Conservation (phyloP, 116 monocot species). For the Papilionanthe hybrid region DNA sequence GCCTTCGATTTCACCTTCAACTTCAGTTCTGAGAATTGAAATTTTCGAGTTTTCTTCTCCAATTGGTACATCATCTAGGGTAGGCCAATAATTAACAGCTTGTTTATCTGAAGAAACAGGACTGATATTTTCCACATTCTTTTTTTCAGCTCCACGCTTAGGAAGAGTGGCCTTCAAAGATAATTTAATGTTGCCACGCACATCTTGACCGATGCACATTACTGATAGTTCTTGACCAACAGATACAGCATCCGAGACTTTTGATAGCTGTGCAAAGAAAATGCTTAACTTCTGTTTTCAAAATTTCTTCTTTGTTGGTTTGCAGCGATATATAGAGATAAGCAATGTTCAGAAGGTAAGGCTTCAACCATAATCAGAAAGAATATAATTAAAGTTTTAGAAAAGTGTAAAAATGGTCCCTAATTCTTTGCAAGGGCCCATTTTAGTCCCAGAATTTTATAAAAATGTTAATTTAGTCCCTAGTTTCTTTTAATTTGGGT, state of each 20-base stretch:
- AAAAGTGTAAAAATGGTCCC: too few species aligned
- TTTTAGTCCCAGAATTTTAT: too few species aligned
- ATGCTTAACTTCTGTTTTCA: neutral
- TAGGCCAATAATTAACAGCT: conserved; percentile 17
- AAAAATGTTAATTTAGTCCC: too few species aligned
- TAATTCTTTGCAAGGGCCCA: too few species aligned
- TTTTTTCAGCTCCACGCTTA: conserved; percentile 19
- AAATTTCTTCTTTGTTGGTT: neutral
- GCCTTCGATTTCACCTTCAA: conserved; percentile 6
- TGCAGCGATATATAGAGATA: neutral
- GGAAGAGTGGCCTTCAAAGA: conserved; percentile 74
- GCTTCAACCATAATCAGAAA: too few species aligned
- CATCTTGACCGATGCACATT: conserved; percentile 85
- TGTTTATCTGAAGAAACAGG: conserved; percentile 14
- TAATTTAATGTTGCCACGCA: conserved; percentile 88
- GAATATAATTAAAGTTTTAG: too few species aligned
- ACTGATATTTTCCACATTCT: conserved; percentile 10
- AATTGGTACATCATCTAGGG: conserved; percentile 14
- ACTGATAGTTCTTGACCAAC: conserved; percentile 81
- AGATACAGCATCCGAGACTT: conserved; percentile 76
- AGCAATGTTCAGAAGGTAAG: neutral
- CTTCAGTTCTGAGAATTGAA: conserved; percentile 6
- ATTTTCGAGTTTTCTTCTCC: neutral
- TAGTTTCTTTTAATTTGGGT: too few species aligned
- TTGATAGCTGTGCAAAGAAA: conserved; percentile 44